These are phyloP conservation scores for Cornus kousa DNA, from an alignment of 148 eudicot genomes.

Conservation along the genomic window DNA sequence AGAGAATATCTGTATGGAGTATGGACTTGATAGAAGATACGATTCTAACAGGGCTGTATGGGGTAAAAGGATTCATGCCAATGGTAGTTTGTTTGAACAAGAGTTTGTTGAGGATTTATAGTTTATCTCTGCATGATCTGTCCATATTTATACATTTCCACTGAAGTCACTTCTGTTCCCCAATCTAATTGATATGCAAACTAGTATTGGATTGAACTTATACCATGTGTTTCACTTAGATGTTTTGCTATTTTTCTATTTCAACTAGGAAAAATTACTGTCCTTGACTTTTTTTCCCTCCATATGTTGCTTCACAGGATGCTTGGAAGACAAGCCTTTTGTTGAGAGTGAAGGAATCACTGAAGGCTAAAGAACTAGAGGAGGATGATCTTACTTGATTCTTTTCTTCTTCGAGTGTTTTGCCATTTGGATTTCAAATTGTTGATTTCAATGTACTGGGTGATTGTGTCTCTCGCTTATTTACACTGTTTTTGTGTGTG, in stretches of 20 bases:
- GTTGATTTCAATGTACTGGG: conserved; percentile 3
- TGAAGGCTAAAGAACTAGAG: conserved; percentile 78
- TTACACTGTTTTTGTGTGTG: conserved; percentile 6
- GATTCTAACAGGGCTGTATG: background rate
- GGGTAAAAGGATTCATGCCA: background rate
- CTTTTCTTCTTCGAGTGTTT: background rate
- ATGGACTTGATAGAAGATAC: background rate
- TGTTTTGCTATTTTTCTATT: background rate
- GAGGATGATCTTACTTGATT: conserved; percentile 81
- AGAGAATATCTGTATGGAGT: background rate
- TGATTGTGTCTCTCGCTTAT: conserved; percentile 3
- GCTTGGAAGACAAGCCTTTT: conserved; percentile 89
- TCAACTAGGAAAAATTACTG: background rate
- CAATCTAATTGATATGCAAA: background rate
- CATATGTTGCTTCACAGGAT: conserved; percentile 41
- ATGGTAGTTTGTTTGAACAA: background rate
- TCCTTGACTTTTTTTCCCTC: background rate
- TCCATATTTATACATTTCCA: background rate
- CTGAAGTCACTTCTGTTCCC: background rate
- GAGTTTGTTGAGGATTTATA: background rate
- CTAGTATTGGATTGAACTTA: no score
- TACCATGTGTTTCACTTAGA: no score
- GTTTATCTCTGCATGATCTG: background rate
- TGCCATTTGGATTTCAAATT: background rate
- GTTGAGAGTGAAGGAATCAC: conserved; percentile 78